Conservation (phyloP, 768 basidiomycete genomes). For the Trametes gibbosa region DNA sequence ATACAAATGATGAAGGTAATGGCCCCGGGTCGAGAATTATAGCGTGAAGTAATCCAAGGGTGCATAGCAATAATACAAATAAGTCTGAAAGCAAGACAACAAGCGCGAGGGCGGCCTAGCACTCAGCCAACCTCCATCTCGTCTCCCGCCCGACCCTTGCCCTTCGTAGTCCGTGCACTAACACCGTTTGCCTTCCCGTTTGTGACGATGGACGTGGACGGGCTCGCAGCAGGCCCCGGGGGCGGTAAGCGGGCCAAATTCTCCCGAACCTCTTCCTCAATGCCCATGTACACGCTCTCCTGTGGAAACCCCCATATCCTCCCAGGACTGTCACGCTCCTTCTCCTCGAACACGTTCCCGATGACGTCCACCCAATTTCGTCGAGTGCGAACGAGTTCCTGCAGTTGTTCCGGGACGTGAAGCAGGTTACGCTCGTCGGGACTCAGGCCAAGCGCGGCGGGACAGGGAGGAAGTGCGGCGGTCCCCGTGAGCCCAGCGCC, state of each 20-base stretch:
- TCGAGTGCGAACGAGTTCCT: conserved; percentile 71
- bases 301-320: conserved; percentile 76
- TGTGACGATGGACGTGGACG: neutral
- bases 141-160: conserved; percentile 53
- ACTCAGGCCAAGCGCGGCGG: conserved; percentile 67
- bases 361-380: conserved; percentile 77
- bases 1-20: neutral
- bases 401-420: conserved; percentile 64
- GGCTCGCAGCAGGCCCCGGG: conserved; percentile 19
- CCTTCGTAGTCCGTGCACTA: conserved; percentile 35
- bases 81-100: conserved; percentile 15
- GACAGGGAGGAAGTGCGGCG: conserved; percentile 54
- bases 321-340: conserved; percentile 62
- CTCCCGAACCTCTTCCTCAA: conserved; percentile 60
- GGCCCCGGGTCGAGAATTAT: neutral
- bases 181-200: conserved; percentile 7
- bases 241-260: conserved; percentile 28
- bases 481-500: conserved; percentile 20
- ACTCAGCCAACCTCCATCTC: conserved; percentile 67
- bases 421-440: conserved; percentile 66
- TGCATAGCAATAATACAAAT: conserved; percentile 24
- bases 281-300: conserved; percentile 71
- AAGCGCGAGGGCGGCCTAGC: neutral
- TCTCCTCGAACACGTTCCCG: conserved; percentile 71
- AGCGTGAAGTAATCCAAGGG: conserved; percentile 9